Base-by-base conservation (phyloP, 2,329 filamentous ascomycete genomes). In the Lasiodiplodia theobromae region DNA sequence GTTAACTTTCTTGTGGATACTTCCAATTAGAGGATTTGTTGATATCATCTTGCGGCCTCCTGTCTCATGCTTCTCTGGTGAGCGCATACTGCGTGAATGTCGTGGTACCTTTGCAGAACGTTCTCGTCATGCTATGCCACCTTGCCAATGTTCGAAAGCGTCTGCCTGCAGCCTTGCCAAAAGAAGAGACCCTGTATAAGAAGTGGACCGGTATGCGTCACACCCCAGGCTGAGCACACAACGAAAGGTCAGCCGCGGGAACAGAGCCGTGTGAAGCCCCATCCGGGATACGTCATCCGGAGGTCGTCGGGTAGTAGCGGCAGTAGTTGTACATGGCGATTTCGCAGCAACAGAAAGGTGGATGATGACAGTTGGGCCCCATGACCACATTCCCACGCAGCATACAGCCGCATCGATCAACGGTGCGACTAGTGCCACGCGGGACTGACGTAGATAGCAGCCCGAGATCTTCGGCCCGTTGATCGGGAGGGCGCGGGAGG, bases 401-500 rank as follows among this genome's bases (percentile, higher is more conserved):
- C 16, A 34, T 12, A 21, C 44, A 21, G n/a, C 16, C 40, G 11
- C 34, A 49, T 63, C 57, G 38, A 62, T 62, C 58, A 63, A 25
- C 58, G 54, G 3, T 56, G 31, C 8, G 12, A 12, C 14, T 56
- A 18, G 31, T 34, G 51, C 51, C 51, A 28, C 23, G 21, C 5
- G 51, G 12, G 31, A 11, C n/a, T 21, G 31, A 34, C 18, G 7
- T n/a, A 38, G 8, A 40, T n/a, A 23, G 10, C 7, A 38, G 16
- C 44, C 44, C 60, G 51, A 64, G 60, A n/a, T 52, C n/a, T 28
- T 64, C 60, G 60, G 60, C 44, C 60, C 60, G 60, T 34, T 51
- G 47, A 53, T 63, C 58, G 58, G 58, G 31, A 60, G 31, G 8
- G 31, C 31, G 31, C 31, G 31, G 31, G 31, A 10, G 31, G 31